Evolutionary conservation across 2,329 filamentous ascomycete genomes (phyloP).

Genomic region (Aphanocladium album): DNA sequence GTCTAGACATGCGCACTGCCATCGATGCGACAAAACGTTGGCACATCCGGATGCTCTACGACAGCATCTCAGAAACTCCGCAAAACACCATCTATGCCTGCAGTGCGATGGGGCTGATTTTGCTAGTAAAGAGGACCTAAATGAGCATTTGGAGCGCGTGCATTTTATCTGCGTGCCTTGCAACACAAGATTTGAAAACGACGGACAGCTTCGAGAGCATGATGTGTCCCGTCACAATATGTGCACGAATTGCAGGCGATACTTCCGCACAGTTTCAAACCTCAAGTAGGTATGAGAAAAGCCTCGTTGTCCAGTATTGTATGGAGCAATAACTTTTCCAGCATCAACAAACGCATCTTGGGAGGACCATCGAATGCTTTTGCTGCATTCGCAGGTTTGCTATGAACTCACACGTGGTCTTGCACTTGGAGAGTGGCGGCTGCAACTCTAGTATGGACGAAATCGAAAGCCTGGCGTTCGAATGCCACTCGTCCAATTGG

Average conservation of each 20-base stretch:
- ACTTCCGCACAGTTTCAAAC: constrained; percentile 14
- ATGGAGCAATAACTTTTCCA: constrained; percentile 2
- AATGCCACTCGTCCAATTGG: constrained; percentile 4
- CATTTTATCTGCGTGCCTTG: constrained; percentile 12
- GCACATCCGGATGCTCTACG: background rate
- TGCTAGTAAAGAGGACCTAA: background rate
- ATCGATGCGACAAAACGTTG: constrained; percentile 9
- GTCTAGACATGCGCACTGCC: constrained; percentile 10
- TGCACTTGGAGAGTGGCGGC: constrained; percentile 21
- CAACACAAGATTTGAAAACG: background rate
- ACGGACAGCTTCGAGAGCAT: constrained; percentile 12
- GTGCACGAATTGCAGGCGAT: constrained; percentile 15
- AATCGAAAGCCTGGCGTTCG: constrained; percentile 12
- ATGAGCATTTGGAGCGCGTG: constrained; percentile 9
- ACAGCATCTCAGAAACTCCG: constrained; percentile 10
- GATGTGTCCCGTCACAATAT: constrained; percentile 13
- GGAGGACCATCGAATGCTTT: constrained; percentile 15
- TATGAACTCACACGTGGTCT: constrained; percentile 20
- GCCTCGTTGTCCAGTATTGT: background rate
- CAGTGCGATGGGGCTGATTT: constrained; percentile 8
- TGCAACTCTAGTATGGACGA: constrained; percentile 13
- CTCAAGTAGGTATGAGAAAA: constrained; percentile 15
- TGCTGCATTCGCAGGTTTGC: constrained; percentile 18
- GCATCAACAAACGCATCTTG: constrained; percentile 18
- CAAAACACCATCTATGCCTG: constrained; percentile 10